Conservation (phyloP, 805 yeast species). For the Metschnikowia lochheadii region DNA sequence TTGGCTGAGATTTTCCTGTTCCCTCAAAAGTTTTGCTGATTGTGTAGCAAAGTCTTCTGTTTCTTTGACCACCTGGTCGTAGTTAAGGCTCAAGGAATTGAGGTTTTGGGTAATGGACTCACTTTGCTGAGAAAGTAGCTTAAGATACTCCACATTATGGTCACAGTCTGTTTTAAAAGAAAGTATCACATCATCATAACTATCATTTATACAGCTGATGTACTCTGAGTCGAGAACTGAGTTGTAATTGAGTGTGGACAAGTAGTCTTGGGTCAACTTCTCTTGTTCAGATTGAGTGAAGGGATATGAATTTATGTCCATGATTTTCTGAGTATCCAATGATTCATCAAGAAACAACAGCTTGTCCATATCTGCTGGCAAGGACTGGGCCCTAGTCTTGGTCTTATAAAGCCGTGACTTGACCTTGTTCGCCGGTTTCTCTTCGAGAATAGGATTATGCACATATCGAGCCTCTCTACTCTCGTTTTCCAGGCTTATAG, state of each 20-base stretch:
- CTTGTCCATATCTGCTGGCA: background rate
- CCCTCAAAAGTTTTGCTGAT: constrained; percentile 47
- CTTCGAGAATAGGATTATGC: constrained; percentile 13
- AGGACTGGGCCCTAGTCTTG: background rate
- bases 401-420: background rate
- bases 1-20: constrained; percentile 39
- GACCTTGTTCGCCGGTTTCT: background rate
- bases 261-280: constrained; percentile 29
- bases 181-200: constrained; percentile 29
- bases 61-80: constrained; percentile 56
- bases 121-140: constrained; percentile 43
- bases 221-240: constrained; percentile 38
- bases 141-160: constrained; percentile 18
- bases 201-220: constrained; percentile 36
- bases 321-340: background rate
- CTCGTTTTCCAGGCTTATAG: constrained; percentile 18
- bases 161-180: constrained; percentile 34
- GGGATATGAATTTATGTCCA: constrained; percentile 24
- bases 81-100: constrained; percentile 45
- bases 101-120: constrained; percentile 42
- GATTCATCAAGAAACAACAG: background rate
- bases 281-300: constrained; percentile 36
- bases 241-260: constrained; percentile 40
- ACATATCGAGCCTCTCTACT: constrained; percentile 14
- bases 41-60: constrained; percentile 61